These are phyloP conservation scores for Fragaria iinumae DNA, from an alignment of 306 rosid genomes.

Conservation along the genomic window DNA sequence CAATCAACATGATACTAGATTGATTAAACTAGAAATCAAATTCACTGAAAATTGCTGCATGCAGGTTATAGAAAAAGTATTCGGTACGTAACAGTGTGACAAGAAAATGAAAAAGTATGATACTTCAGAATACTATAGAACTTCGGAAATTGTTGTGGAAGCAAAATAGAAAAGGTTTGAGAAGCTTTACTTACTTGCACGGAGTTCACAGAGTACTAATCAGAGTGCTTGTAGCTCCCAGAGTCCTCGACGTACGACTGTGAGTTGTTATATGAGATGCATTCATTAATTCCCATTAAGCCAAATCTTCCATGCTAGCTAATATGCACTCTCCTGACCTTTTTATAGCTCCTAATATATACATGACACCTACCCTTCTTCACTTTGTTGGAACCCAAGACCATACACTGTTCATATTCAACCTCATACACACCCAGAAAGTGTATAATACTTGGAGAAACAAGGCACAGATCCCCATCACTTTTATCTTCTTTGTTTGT, in stretches of 20 bases:
- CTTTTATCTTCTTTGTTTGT: not conserved
- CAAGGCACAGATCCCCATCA: not conserved
- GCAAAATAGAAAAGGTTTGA: not conserved
- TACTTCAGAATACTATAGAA: not conserved
- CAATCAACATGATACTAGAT: not conserved
- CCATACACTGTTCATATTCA: not conserved
- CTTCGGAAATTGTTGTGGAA: not conserved
- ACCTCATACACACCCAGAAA: not conserved
- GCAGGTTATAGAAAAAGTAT: not conserved
- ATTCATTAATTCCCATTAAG: not conserved
- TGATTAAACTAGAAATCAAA: not conserved
- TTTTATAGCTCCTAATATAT: not conserved
- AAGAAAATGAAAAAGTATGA: no score
- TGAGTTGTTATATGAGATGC: no score
- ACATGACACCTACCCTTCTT: not conserved
- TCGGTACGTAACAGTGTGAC: not conserved
- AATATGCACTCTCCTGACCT: not conserved
- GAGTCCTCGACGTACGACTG: not conserved
- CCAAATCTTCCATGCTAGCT: not conserved
- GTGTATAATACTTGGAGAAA: not conserved
- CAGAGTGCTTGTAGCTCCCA: not conserved
- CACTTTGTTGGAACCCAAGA: not conserved
- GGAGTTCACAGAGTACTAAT: not conserved
- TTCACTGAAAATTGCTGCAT: not conserved
- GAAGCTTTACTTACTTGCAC: not conserved